phyloP scores from a whole-genome alignment of 139 green algal species.

The Trebouxia sp. region DNA sequence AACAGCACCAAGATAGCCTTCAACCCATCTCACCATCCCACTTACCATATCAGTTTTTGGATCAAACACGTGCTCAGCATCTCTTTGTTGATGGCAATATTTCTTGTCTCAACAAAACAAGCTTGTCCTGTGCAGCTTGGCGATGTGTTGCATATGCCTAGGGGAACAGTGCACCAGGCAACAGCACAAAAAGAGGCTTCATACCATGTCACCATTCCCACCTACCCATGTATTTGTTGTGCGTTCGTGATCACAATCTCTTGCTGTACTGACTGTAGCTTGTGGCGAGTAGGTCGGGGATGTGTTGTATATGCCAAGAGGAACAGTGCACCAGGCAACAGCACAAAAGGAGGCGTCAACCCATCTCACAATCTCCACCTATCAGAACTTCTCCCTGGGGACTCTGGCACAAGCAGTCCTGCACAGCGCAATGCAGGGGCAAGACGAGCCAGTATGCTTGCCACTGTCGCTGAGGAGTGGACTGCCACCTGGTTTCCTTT shows the following conservation, averaged over 20 bases:
- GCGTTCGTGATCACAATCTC: too few species aligned
- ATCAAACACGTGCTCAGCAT: too few species aligned
- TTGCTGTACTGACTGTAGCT: not conserved
- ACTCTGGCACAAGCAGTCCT: constrained; percentile 11
- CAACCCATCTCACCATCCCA: too few species aligned
- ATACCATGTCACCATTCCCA: not conserved
- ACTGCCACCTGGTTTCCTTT: not conserved
- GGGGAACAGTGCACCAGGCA: too few species aligned
- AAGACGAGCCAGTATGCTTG: not conserved
- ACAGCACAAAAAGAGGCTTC: too few species aligned
- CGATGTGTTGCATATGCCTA: too few species aligned
- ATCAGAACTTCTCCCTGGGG: constrained; percentile 58
- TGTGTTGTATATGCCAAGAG: constrained; percentile 86
- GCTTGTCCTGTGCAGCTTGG: too few species aligned
- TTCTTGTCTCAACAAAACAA: too few species aligned
- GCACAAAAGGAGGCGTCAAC: constrained; percentile 44
- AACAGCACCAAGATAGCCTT: too few species aligned
- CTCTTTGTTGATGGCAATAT: too few species aligned
- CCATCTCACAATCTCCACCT: constrained; percentile 78
- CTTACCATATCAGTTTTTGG: too few species aligned
- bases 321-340: constrained; percentile 72
- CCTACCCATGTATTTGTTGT: too few species aligned
- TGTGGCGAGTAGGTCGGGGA: constrained; percentile 61
- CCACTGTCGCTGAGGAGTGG: not conserved
- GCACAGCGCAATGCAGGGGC: constrained; percentile 8